Conservation (phyloP, 129 eudicot genomes). For the Escallonia herrerae region DNA sequence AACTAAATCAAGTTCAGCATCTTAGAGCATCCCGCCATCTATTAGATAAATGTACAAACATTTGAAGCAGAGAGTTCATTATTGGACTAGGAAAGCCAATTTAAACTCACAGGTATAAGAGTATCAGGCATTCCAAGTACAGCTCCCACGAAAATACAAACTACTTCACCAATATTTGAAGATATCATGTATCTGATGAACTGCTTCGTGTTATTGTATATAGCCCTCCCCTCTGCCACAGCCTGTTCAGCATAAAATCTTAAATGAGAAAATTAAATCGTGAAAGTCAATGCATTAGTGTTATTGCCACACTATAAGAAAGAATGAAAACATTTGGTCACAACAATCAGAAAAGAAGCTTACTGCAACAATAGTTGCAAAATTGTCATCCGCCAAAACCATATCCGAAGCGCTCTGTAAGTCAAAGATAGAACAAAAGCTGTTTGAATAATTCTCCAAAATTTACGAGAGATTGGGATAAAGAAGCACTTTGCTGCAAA, state of each 20-base stretch:
- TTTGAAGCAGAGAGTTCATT: too few species aligned
- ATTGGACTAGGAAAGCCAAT: background rate
- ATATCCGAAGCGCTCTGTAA: constrained; percentile 98
- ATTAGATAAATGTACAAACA: too few species aligned
- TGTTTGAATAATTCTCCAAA: background rate
- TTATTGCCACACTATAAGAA: too few species aligned
- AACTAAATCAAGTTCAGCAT: too few species aligned
- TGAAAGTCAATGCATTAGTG: background rate
- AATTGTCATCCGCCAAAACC: constrained; percentile 99
- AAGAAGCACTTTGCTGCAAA: background rate
- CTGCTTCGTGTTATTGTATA: constrained; percentile 96
- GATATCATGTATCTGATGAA: constrained; percentile 99
- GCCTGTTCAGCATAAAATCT: constrained; percentile 47
- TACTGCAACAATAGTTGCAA: constrained; percentile 97
- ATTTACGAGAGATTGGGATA: background rate
- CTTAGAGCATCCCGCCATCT: too few species aligned
- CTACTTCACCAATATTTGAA: constrained; percentile 98
- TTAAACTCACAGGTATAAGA: constrained; percentile 78
- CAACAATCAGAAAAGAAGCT: constrained; percentile 18
- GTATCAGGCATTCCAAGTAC: constrained; percentile 99
- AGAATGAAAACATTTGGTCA: constrained; percentile 1
- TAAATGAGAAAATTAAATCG: background rate
- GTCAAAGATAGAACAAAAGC: background rate
- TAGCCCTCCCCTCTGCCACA: constrained; percentile 99
- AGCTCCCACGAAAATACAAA: constrained; percentile 97